Evolutionary conservation across 306 rosid species (phyloP).

Genomic region (Gynostemma pentaphyllum): DNA sequence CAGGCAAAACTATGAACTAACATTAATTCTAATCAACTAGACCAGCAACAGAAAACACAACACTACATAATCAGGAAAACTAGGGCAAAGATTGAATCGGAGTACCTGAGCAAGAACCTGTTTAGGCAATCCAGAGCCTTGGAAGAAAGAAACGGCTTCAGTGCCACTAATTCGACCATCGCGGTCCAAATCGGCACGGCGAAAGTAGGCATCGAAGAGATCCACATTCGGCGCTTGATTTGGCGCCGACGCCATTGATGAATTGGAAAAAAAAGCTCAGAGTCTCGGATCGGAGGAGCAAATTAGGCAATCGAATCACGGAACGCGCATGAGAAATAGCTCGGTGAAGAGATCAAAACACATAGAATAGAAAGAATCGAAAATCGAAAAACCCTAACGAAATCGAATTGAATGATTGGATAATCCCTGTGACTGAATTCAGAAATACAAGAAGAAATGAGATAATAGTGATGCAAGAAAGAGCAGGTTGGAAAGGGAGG

Average conservation of each 20-base stretch:
- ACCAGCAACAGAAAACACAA: neutral
- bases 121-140: conserved; percentile 77
- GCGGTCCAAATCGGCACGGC: conserved; percentile 92
- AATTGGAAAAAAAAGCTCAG: conserved; percentile 29
- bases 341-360: neutral
- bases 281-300: conserved; percentile 39
- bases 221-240: conserved; percentile 65
- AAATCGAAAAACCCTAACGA: conserved; percentile 16
- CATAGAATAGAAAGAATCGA: conserved; percentile 3
- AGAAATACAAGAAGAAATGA: neutral
- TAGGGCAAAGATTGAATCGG: neutral
- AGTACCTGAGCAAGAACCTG: conserved; percentile 87
- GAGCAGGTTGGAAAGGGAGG: conserved; percentile 5
- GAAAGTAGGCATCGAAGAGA: conserved; percentile 93
- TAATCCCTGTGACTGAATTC: neutral
- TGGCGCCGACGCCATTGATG: conserved; percentile 53
- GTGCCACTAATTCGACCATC: conserved; percentile 92
- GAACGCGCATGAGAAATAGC: neutral
- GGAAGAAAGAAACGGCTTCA: conserved; percentile 92
- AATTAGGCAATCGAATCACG: conserved; percentile 6
- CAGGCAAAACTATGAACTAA: neutral
- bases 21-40: neutral
- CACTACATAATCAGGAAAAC: neutral
- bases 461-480: neutral
- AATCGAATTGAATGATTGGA: neutral